phyloP scores from a whole-genome alignment of 2,329 filamentous ascomycete species.

The Colletotrichum sp. region DNA sequence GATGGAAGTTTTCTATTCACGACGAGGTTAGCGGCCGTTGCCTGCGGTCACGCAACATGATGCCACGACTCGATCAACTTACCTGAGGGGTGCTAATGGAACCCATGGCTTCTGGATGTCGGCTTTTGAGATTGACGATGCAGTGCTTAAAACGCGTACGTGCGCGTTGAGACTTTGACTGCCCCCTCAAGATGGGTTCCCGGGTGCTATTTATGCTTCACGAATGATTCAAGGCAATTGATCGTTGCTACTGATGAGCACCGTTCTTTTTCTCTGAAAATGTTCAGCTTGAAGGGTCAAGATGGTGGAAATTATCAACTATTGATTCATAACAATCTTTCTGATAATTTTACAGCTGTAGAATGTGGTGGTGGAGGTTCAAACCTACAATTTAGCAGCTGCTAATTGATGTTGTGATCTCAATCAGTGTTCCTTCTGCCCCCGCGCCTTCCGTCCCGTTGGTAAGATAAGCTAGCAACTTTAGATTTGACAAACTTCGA shows the following conservation, averaged over 20 bases:
- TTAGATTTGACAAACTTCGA: not conserved
- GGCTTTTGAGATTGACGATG: not conserved
- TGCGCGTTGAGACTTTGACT: not conserved
- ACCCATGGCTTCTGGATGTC: not conserved
- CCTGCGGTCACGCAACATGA: not conserved
- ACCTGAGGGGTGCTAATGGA: not conserved
- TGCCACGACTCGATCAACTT: not conserved
- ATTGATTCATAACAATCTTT: not conserved
- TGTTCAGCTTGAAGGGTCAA: not conserved
- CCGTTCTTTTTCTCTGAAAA: accelerated
- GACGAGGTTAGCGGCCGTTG: not conserved
- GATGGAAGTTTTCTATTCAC: not conserved
- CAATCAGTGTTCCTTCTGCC: not conserved
- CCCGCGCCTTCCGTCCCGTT: not conserved
- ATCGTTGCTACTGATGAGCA: not conserved
- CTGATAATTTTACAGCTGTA: not conserved
- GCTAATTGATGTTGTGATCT: not conserved
- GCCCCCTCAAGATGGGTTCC: not conserved
- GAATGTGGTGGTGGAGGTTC: not conserved
- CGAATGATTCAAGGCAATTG: not conserved
- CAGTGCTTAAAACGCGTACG: not conserved
- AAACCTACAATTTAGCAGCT: not conserved
- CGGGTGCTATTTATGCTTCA: not conserved
- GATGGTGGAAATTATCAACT: not conserved
- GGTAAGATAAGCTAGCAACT: not conserved